Evolutionary conservation across 2,329 filamentous ascomycete genomes (phyloP).

Genomic region (Amauroascus niger): DNA sequence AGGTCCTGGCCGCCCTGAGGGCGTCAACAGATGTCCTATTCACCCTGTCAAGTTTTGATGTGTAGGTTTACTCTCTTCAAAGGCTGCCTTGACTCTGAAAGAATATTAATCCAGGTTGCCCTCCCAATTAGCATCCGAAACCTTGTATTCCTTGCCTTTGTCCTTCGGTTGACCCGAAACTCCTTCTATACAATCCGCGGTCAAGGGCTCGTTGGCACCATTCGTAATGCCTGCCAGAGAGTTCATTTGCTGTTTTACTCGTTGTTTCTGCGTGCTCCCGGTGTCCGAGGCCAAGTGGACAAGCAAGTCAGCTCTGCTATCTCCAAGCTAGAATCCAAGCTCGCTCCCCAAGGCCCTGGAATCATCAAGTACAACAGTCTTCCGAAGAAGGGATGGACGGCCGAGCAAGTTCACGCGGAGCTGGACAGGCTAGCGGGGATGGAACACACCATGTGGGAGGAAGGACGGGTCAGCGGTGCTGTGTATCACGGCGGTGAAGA

Average conservation of each 20-base stretch:
- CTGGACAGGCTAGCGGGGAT: conserved; percentile 68
- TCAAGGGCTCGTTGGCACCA: conserved; percentile 71
- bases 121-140: conserved; percentile 58
- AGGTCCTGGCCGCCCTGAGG: conserved; percentile 32
- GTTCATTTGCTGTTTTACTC: conserved; percentile 68
- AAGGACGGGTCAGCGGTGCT: conserved; percentile 84
- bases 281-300: conserved; percentile 75
- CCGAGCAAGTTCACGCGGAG: conserved; percentile 70
- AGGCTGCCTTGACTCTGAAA: neutral
- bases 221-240: conserved; percentile 63
- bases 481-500: conserved; percentile 90
- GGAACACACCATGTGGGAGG: conserved; percentile 95
- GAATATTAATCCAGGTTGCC: neutral
- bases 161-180: conserved; percentile 72
- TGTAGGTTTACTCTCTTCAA: conserved; percentile 28
- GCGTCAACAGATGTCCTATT: conserved; percentile 28
- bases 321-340: conserved; percentile 69
- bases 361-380: conserved; percentile 64
- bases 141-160: conserved; percentile 77
- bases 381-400: conserved; percentile 72
- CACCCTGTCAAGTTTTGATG: conserved; percentile 33
- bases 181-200: conserved; percentile 77
- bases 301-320: conserved; percentile 74
- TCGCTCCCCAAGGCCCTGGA: conserved; percentile 63
- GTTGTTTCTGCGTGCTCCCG: conserved; percentile 74